These are phyloP conservation scores for Phoma herbarum DNA, from an alignment of 2,329 filamentous ascomycete genomes.

Conservation along the genomic window DNA sequence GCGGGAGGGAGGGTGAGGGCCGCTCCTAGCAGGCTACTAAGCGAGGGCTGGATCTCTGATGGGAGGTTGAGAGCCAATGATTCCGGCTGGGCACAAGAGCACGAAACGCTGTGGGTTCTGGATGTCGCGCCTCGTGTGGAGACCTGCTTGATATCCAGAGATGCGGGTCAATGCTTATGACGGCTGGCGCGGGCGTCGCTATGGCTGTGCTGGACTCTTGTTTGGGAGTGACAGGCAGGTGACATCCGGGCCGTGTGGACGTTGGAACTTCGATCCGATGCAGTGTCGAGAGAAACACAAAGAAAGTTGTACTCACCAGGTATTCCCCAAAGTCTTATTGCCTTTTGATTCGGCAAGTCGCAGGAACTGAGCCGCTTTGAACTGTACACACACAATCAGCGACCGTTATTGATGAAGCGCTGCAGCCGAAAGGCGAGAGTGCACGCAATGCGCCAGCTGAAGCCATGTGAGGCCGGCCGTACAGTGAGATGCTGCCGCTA, in stretches of 20 bases:
- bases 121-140: constrained; percentile 26
- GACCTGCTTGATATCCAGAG: constrained; percentile 28
- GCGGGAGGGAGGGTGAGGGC: constrained; percentile 23
- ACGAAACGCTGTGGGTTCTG: constrained; percentile 40
- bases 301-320: constrained; percentile 72
- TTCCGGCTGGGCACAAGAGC: constrained; percentile 42
- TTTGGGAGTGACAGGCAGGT: constrained; percentile 16
- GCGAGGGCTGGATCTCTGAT: constrained; percentile 32
- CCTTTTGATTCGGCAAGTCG: constrained; percentile 89
- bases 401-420: constrained; percentile 16
- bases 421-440: constrained; percentile 36
- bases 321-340: constrained; percentile 90
- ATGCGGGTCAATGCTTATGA: constrained; percentile 31
- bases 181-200: constrained; percentile 19
- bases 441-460: not conserved
- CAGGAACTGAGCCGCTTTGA: constrained; percentile 86
- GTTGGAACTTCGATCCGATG: constrained; percentile 25
- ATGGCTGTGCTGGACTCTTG: not conserved
- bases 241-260: constrained; percentile 28
- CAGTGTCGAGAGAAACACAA: constrained; percentile 17
- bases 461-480: not conserved
- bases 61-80: constrained; percentile 41
- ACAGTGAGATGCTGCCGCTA: not conserved
- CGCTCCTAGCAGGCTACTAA: constrained; percentile 28
- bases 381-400: constrained; percentile 63